Percentiles rank a stretch among this genome's conserved stretches.
These are phyloP conservation scores for Cunninghamia lanceolata DNA, from an alignment of 75 land plant species.

Conservation along the genomic window DNA sequence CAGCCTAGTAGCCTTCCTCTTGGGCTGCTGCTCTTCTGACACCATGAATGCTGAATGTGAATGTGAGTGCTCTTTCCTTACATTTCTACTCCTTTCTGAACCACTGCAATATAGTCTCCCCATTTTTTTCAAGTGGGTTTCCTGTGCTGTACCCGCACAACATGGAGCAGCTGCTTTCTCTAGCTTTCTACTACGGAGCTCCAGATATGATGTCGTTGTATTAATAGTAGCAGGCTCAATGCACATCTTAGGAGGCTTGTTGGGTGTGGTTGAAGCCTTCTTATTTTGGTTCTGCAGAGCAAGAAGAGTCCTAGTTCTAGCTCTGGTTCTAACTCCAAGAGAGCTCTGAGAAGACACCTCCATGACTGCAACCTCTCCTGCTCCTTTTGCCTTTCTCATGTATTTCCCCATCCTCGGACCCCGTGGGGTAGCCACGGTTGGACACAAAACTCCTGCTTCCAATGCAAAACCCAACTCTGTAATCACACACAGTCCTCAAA, in stretches of 20 bases:
- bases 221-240: neutral
- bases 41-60: slow-evolving; percentile 4
- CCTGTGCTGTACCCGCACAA: neutral
- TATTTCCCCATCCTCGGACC: slow-evolving; percentile 51
- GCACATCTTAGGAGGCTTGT: neutral
- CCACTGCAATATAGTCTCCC: neutral
- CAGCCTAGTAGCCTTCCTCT: neutral
- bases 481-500: neutral
- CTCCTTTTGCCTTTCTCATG: slow-evolving; percentile 39
- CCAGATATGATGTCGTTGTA: slow-evolving; percentile 22
- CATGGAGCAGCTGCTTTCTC: slow-evolving; percentile 26
- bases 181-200: slow-evolving; percentile 58
- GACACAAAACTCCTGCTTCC: neutral
- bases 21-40: slow-evolving; percentile 8
- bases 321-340: slow-evolving; percentile 44
- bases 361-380: slow-evolving; percentile 40
- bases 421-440: slow-evolving; percentile 12
- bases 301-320: slow-evolving; percentile 45
- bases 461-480: neutral
- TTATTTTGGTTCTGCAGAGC: slow-evolving; percentile 8
- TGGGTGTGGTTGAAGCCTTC: neutral
- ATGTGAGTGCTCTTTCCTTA: neutral
- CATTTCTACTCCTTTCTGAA: neutral
- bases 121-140: slow-evolving; percentile 1
- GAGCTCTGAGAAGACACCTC: slow-evolving; percentile 20